Evolutionary conservation across 495 filamentous ascomycete species (phyloP), one percentile per base, ranked within the genome.

Genomic region (Articulospora tetracladia): DNA sequence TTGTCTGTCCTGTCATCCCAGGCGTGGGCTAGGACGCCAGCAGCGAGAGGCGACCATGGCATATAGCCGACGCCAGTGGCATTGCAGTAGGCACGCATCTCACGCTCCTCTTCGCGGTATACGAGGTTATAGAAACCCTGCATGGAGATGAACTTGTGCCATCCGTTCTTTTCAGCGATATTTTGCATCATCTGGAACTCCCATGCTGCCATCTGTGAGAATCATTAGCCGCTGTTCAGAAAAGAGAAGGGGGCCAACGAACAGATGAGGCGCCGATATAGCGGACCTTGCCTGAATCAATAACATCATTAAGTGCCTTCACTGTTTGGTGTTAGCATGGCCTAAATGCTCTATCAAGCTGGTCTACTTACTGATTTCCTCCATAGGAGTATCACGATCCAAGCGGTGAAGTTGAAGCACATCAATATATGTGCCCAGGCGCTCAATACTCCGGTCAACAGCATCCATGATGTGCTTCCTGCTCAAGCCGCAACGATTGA

Each of bases 91-190:
- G 77, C 76, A 65, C 78, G 85, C 87, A 91, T 91, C 72, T 91
- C 88, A 20, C 86, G 73, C 73, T 91, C 88, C 63, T 91, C 88
- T 70, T 92, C 87, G 11, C 88, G 76, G 69, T 91, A 91, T 6
- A 85, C 72, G 24, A 89, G 73, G 81, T 19, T 81, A 69, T 70
- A 70, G 75, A 81, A 85, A 15, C 36, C 85, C 6, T 71, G 83
- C 81, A 61, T 79, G 66, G 82, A 89, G 50, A 64, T 57, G 19
- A 66, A 62, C 32, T 66, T 50, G 1, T 55, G 59, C 59, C 63
- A 61, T 10, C 84, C 81, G 62, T 90, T 76, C 64, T 67, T 70
- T 60, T 83, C 77, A 20, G 83, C 83, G 17, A 72, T 77, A 63
- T 82, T 85, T 70, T 89, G 88, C 66, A 88, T 73, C 50, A 72